phyloP scores from a whole-genome alignment of 192 early-diverging fungal species.

The Coemansia sp. region DNA sequence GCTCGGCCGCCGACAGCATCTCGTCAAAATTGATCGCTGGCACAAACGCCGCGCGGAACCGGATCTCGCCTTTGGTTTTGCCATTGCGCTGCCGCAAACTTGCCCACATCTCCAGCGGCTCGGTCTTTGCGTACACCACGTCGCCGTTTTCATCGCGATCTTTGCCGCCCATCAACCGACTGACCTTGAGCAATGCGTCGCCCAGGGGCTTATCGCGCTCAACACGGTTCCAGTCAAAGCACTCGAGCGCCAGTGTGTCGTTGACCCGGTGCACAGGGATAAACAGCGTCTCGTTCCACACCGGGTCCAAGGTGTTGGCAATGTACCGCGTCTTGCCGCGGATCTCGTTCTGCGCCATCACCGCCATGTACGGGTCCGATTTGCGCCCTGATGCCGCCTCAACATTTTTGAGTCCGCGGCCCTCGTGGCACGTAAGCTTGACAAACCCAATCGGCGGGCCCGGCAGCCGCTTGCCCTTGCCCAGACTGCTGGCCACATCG shows the following conservation, averaged over 20 bases:
- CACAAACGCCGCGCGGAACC: constrained; percentile 57
- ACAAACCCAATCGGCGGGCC: constrained; percentile 72
- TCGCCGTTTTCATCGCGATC: constrained; percentile 32
- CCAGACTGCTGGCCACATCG: constrained; percentile 50
- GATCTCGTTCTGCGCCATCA: constrained; percentile 59
- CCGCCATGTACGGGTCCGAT: constrained; percentile 88
- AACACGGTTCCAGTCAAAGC: constrained; percentile 86
- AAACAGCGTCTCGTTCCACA: constrained; percentile 89
- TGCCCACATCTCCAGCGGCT: constrained; percentile 55
- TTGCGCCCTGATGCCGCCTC: constrained; percentile 73
- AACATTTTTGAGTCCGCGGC: constrained; percentile 76
- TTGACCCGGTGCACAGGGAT: constrained; percentile 72
- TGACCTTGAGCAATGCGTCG: constrained; percentile 58
- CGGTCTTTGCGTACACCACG: constrained; percentile 35
- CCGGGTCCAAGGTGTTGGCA: constrained; percentile 78
- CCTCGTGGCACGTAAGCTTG: constrained; percentile 70
- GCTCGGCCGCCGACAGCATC: constrained; percentile 40
- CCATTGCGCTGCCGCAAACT: constrained; percentile 57
- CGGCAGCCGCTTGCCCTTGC: constrained; percentile 45
- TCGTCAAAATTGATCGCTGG: constrained; percentile 56
- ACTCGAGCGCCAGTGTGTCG: constrained; percentile 71
- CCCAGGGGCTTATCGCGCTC: constrained; percentile 85
- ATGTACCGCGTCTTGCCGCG: constrained; percentile 76
- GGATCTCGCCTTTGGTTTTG: constrained; percentile 57
- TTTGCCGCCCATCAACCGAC: constrained; percentile 50